A percentile compares a stretch with the other conserved stretches of the same genome.
phyloP scores from a whole-genome alignment of 2,329 filamentous ascomycete genomes.

The Aspergillus sp. region DNA sequence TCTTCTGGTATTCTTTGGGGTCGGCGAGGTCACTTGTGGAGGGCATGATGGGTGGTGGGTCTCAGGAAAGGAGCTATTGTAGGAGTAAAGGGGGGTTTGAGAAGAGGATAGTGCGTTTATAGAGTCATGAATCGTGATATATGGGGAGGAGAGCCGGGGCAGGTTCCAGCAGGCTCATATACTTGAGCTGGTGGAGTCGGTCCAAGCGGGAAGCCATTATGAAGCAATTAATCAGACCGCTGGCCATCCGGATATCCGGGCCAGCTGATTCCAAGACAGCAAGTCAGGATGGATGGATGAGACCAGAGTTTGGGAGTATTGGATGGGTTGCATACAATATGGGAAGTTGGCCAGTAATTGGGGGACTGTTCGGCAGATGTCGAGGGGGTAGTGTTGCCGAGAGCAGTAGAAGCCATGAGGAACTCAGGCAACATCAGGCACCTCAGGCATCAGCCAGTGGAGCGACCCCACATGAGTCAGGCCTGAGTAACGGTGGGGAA shows the following conservation, averaged over 20 bases:
- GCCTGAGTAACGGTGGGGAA: constrained; percentile 31
- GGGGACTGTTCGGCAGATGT: constrained; percentile 28
- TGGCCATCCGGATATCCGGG: not conserved
- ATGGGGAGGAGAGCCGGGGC: not conserved
- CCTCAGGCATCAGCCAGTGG: constrained; percentile 5
- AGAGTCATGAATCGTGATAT: not conserved
- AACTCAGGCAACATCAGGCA: no score
- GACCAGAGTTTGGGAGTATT: not conserved
- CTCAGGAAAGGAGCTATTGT: not conserved
- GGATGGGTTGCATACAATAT: not conserved
- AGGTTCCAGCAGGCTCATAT: constrained; percentile 11
- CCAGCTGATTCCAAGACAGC: not conserved
- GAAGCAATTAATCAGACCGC: constrained; percentile 2
- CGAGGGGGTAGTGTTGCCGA: constrained; percentile 27
- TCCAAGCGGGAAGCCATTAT: not conserved
- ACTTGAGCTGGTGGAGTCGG: constrained; percentile 14
- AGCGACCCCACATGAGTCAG: constrained; percentile 38
- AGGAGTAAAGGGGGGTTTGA: not conserved
- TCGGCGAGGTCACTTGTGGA: constrained; percentile 29
- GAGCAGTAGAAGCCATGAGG: not conserved
- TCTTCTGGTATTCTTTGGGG: constrained; percentile 51
- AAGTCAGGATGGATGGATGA: not conserved
- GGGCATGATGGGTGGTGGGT: constrained; percentile 23
- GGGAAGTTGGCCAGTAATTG: not conserved
- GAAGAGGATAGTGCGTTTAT: not conserved